These are phyloP conservation scores for Fusarium sp. DNA, from an alignment of 2,329 filamentous ascomycete species.

Conservation along the genomic window DNA sequence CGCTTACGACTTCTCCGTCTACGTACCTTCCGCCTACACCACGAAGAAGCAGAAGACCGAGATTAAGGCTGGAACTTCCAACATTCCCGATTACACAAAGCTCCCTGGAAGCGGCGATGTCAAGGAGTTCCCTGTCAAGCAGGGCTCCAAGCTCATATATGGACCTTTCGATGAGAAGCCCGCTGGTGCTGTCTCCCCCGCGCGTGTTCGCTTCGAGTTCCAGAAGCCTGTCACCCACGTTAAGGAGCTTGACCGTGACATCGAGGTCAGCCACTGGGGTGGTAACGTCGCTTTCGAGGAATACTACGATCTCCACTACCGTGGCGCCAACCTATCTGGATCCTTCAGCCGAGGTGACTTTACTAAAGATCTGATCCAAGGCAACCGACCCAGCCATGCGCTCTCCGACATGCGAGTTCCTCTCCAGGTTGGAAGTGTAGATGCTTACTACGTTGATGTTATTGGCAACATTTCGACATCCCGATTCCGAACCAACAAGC, in stretches of 20 bases:
- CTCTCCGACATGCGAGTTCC: constrained; percentile 86
- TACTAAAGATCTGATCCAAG: constrained; percentile 77
- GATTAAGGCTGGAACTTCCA: constrained; percentile 81
- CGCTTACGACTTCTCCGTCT: constrained; percentile 85
- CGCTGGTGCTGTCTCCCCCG: constrained; percentile 78
- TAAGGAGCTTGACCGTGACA: constrained; percentile 82
- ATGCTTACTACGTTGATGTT: constrained; percentile 94
- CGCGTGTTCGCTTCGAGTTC: constrained; percentile 91
- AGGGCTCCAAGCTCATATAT: constrained; percentile 88
- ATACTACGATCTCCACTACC: constrained; percentile 87
- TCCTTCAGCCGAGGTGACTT: constrained; percentile 83
- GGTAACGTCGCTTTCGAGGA: constrained; percentile 97
- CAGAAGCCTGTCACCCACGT: constrained; percentile 90
- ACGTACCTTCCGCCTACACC: constrained; percentile 83
- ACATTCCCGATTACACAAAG: constrained; percentile 87
- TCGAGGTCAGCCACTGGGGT: constrained; percentile 98
- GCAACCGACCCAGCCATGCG: constrained; percentile 77
- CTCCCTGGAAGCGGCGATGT: constrained; percentile 70
- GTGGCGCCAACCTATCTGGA: constrained; percentile 79
- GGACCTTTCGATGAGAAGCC: constrained; percentile 86
- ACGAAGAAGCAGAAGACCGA: constrained; percentile 97
- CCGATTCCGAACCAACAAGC: constrained; percentile 79
- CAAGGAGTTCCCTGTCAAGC: constrained; percentile 78
- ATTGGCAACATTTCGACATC: constrained; percentile 98
- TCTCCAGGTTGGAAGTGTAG: constrained; percentile 80